Conservation (phyloP, 2,329 filamentous ascomycete genomes). For the Beauveria sp. region DNA sequence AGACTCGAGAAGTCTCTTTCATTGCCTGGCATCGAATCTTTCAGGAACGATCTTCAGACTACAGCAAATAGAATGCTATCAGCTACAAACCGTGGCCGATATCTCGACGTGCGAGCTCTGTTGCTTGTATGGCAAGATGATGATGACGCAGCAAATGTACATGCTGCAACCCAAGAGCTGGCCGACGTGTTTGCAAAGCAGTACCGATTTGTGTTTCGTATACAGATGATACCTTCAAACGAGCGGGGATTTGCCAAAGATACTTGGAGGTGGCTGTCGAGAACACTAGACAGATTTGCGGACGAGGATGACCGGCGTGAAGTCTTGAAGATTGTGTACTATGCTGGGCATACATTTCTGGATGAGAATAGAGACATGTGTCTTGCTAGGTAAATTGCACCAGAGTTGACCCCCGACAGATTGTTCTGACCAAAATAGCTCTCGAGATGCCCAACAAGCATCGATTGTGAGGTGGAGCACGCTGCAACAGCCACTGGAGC, state of each 20-base stretch:
- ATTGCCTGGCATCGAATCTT: conserved; percentile 41
- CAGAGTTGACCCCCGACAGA: not conserved
- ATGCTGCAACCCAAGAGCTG: conserved; percentile 38
- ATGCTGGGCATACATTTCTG: conserved; percentile 47
- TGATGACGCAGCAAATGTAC: conserved; percentile 33
- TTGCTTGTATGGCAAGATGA: conserved; percentile 52
- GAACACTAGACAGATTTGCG: conserved; percentile 44
- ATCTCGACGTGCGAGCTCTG: conserved; percentile 44
- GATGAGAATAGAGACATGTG: conserved; percentile 51
- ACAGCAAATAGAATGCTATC: conserved; percentile 42
- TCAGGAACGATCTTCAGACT: conserved; percentile 46
- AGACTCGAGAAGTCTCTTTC: conserved; percentile 44
- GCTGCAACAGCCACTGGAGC: conserved; percentile 49
- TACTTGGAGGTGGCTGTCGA: conserved; percentile 46
- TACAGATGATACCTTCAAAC: conserved; percentile 42
- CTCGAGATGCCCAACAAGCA: conserved; percentile 35
- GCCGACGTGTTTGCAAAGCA: conserved; percentile 42
- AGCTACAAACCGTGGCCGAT: conserved; percentile 43
- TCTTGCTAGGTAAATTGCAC: conserved; percentile 41
- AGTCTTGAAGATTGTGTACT: conserved; percentile 52
- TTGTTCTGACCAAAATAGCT: conserved; percentile 29
- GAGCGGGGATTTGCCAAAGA: conserved; percentile 35
- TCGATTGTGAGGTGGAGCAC: conserved; percentile 47
- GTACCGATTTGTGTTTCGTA: conserved; percentile 44
- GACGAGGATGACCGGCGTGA: conserved; percentile 47